Base-by-base conservation (phyloP, 768 basidiomycete genomes). In the Xanthoconium purpureum region DNA sequence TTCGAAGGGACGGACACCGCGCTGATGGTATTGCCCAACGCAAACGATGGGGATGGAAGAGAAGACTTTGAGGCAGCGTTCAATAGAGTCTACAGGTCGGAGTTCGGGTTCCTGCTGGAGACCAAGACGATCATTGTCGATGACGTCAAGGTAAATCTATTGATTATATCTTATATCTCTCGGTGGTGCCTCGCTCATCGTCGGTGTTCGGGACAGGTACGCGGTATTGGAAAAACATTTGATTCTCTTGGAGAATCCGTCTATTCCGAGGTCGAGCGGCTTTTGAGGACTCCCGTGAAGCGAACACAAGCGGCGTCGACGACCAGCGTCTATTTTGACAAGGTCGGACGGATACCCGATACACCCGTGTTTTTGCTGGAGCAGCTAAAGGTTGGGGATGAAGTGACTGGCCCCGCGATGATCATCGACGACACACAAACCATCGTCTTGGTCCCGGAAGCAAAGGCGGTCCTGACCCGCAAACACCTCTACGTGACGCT, bases 341-440 rank as follows among this genome's bases (percentile, higher is more conserved):
- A 79, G 46, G 67, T 88, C 3, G 91, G 93, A 5, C 79, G 94
- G 20, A 81, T 91, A 37, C 73, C 83, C 38, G 80, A 90, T 57
- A 91, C 90, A 0, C 94, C 94, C 0, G 88, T 98, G 28, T 96
- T 79, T 70, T 66, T 86, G 63, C 74, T 98, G 57, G 83, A 82
- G 42, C 73, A 75, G 14, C 72, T 98, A 55, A 75, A 74, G 0
- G 74, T 85, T 13, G 94, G 94, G 4, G 88, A 93, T 54, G 75
- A 78, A 39, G 75, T 96, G 29, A 72, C 80, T 43, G 96, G 95
- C 9, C 94, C 96, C 10, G 92, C 94, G 36, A 88, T 98, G 83
- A 88, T 98, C 58, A 91, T 97, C 64, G 95, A 98, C 71, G 79
- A 91, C 62, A 98, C 95, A 20, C 96, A 97, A 76, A 97, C 95